phyloP scores from a whole-genome alignment of 768 basidiomycete genomes.

The Hygrophorus pudorinus region DNA sequence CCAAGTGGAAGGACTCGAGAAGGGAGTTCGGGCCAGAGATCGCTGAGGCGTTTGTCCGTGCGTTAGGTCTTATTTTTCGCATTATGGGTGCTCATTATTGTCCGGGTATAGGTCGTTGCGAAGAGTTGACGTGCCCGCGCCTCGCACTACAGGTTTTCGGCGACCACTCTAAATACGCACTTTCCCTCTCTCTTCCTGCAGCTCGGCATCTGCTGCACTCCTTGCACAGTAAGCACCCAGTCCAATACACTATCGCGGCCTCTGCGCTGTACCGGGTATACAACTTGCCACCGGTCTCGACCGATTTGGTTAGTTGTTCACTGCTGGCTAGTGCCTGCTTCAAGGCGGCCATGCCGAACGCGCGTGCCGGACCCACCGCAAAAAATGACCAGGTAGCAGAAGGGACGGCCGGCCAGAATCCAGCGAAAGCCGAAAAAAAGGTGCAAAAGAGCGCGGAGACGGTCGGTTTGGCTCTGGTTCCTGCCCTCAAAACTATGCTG shows the following conservation, averaged over 20 bases:
- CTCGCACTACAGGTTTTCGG: constrained; percentile 55
- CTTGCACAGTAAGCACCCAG: constrained; percentile 34
- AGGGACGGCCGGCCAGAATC: constrained; percentile 7
- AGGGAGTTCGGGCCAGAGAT: constrained; percentile 28
- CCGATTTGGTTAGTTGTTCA: constrained; percentile 48
- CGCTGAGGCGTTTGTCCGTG: constrained; percentile 45
- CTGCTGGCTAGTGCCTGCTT: constrained; percentile 50
- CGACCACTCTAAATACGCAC: constrained; percentile 50
- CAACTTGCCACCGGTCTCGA: constrained; percentile 38
- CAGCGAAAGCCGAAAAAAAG: too few species aligned
- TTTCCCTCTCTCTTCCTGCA: constrained; percentile 39
- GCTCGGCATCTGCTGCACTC: constrained; percentile 51
- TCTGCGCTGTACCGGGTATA: constrained; percentile 47
- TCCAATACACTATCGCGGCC: constrained; percentile 38
- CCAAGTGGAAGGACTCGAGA: constrained; percentile 38
- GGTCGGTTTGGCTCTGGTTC: constrained; percentile 33
- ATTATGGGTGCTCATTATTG: not conserved
- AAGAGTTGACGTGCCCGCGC: constrained; percentile 41
- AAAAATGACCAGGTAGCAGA: not conserved
- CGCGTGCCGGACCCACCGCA: too few species aligned
- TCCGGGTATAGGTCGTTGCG: constrained; percentile 42
- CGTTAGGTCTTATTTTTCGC: constrained; percentile 17
- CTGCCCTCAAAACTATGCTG: constrained; percentile 27
- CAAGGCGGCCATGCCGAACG: not conserved
- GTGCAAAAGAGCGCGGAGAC: constrained; percentile 21